Base-by-base conservation (phyloP, 768 basidiomycete species). In the Russula sp. region DNA sequence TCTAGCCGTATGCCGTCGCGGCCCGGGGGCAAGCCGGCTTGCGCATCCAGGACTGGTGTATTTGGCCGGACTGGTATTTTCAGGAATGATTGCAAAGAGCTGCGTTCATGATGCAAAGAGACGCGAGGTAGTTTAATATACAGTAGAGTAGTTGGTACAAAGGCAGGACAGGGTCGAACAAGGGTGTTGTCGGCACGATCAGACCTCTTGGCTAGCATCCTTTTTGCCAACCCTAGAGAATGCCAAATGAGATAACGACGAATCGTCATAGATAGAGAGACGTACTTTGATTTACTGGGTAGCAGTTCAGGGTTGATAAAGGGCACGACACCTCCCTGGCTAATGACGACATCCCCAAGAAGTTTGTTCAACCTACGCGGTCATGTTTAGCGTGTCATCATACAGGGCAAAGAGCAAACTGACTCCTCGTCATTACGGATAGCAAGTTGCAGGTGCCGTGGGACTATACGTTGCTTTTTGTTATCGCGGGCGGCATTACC, bases 391-490 rank as follows among this genome's bases (percentile, higher is more conserved):
- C 4, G 35, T 34, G 1, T 45, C 34, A 44, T 16, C 6, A n/a
- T 31, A 22, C 14, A 6, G 34, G 11, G 2, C 6, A 20, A 6
- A 39, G 8, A 45, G 32, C 0, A 14, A 22, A 55, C 59, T 22
- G 20, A 61, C 59, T 61, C 59, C 10, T 61, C 91, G 62, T 92
- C 91, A 73, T 95, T 92, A 54, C 94, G 85, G 76, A 96, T 93
- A 66, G 93, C 94, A 67, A 95, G 84, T 75, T 96, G 94, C 51
- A 95, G 77, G 76, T 96, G 94, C 76, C 94, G 88, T 55, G 94
- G 94, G 37, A 94, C 90, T 73, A 95, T 95, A 84, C 94, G 92
- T 68, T 91, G 88, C 79, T 94, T 91, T 81, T 91, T 92, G 81
- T 92, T 92, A 77, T 89, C 90, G 60, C 90, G 87, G 39, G 91